Base-by-base conservation (phyloP, 305 asterid species). In the Plantago lanceolata region DNA sequence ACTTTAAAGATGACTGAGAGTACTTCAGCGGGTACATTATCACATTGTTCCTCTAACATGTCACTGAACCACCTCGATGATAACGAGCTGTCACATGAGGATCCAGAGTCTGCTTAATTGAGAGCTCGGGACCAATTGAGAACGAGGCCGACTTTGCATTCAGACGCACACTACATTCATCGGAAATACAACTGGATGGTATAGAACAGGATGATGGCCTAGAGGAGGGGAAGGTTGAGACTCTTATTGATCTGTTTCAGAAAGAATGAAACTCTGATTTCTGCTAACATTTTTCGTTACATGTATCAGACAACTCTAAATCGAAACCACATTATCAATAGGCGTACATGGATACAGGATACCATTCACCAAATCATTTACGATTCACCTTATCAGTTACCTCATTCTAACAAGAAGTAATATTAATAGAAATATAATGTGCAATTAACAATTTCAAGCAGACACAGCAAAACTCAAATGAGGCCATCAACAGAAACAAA, bases 11-110 rank as follows among this genome's bases (percentile, higher is more conserved):
- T 57, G 61, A 67, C 72, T 61, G 65, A 69, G 66, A 89, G 74
- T 44, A 89, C 58, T 79, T 85, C 95, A 58, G 86, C 85, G 0
- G 84, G 84, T 48, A 88, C 98, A 0, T 47, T 88, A 48, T 88
- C 98, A 59, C 90, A 73, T 0, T 77, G 78, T 40, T 86, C 96
- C 48, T 90, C 97, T 33, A n/a, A 75, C 2, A 79, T 74, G 45
- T 82, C 87, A 44, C 62, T 80, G 6, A 63, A 63, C 53, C 78
- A 70, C 11, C 56, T 68, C 33, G 95, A 78, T n/a, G 74, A 33
- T 19, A 57, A 75, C 13, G 66, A 40, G 44, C 33, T 44, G 8
- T 31, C 73, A 37, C 56, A 57, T 16, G 73, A 45, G 0, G 75
- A 73, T 37, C 78, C 51, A 21, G 81, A 71, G 40, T 66, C 80